Conservation (phyloP, 2,329 filamentous ascomycete genomes). For the Thielaviopsis euricoi region DNA sequence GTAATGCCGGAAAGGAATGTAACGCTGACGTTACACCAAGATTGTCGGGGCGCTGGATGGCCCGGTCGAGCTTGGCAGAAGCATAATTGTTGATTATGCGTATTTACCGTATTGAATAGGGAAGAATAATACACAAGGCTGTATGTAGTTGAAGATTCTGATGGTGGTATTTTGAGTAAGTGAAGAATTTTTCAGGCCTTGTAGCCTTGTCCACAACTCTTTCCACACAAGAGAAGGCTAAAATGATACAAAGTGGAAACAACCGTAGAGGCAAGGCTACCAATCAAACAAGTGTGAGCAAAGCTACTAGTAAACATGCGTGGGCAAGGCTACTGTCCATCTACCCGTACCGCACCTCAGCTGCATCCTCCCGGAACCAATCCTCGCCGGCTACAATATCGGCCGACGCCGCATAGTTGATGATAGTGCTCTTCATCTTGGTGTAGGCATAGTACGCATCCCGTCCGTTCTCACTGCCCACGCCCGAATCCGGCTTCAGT, state of each 20-base stretch:
- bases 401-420: conserved; percentile 47
- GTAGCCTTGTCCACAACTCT: too few relatives aligned
- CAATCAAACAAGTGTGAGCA: too few relatives aligned
- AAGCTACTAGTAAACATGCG: too few relatives aligned
- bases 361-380: conserved; percentile 48
- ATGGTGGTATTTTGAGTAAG: too few relatives aligned
- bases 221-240: too few relatives aligned
- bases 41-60: neutral
- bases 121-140: too few relatives aligned
- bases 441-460: conserved; percentile 46
- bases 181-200: too few relatives aligned
- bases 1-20: neutral
- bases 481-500: conserved; percentile 41
- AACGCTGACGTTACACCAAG: neutral
- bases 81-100: neutral
- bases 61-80: neutral
- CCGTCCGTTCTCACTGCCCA: conserved; percentile 57
- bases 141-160: too few relatives aligned
- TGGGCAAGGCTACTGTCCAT: neutral
- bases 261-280: too few relatives aligned
- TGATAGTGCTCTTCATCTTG: conserved; percentile 46
- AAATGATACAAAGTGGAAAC: too few relatives aligned
- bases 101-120: too few relatives aligned
- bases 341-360: conserved; percentile 24
- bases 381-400: conserved; percentile 38